These are phyloP conservation scores for Pythium diclinum DNA, from an alignment of 352 stramenopile genomes.

Conservation along the genomic window DNA sequence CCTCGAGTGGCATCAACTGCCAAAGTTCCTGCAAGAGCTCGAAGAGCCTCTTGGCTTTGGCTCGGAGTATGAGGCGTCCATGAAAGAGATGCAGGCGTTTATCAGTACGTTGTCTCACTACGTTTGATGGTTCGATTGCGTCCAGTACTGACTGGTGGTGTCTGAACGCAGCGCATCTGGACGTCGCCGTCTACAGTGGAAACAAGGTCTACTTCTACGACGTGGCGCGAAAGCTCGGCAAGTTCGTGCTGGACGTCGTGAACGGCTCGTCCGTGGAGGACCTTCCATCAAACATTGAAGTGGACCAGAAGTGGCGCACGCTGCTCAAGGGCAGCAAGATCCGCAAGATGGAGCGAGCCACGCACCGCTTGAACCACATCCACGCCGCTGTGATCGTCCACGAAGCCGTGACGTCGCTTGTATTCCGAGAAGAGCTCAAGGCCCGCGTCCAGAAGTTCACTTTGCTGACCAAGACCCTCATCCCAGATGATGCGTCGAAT, in stretches of 20 bases:
- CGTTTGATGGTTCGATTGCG: background rate
- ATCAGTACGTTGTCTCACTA: slow-evolving; percentile 35
- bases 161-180: slow-evolving; percentile 34
- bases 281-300: slow-evolving; percentile 43
- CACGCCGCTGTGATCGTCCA: slow-evolving; percentile 46
- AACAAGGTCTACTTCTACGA: slow-evolving; percentile 65
- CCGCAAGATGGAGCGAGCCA: slow-evolving; percentile 45
- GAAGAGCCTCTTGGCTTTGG: slow-evolving; percentile 67
- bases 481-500: background rate
- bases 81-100: slow-evolving; percentile 51
- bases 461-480: slow-evolving; percentile 27
- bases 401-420: slow-evolving; percentile 44
- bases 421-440: slow-evolving; percentile 63
- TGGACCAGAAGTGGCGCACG: slow-evolving; percentile 52
- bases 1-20: slow-evolving; percentile 63
- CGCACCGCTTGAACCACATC: slow-evolving; percentile 51
- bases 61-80: slow-evolving; percentile 34
- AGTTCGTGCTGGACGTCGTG: slow-evolving; percentile 58
- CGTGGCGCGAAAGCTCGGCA: slow-evolving; percentile 49
- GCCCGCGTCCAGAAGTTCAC: slow-evolving; percentile 52
- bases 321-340: slow-evolving; percentile 50
- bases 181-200: slow-evolving; percentile 45
- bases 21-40: slow-evolving; percentile 61
- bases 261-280: slow-evolving; percentile 43
- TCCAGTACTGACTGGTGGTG: slow-evolving; percentile 2